Conservation (phyloP, 257 asterid genomes). For the Apocynum venetum region DNA sequence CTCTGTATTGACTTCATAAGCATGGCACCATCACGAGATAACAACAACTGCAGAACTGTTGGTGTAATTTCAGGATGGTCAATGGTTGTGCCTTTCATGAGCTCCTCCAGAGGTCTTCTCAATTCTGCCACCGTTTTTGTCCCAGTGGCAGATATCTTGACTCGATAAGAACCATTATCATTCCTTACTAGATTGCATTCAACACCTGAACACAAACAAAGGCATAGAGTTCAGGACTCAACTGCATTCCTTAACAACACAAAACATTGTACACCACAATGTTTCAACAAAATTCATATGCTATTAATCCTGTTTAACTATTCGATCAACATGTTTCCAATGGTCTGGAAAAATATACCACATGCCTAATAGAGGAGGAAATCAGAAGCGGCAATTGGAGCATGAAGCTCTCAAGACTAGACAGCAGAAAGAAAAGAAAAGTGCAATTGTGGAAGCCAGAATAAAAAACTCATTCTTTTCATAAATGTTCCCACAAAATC, state of each 20-base stretch:
- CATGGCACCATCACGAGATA: constrained; percentile 62
- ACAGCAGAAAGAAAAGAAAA: background rate
- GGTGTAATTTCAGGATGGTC: constrained; percentile 60
- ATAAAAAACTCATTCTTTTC: too few species aligned
- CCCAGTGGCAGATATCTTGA: constrained; percentile 75
- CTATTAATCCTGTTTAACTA: background rate
- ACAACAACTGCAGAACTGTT: constrained; percentile 57
- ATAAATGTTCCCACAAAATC: background rate
- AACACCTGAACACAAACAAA: constrained; percentile 43
- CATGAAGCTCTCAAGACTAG: background rate
- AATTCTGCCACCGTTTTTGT: constrained; percentile 73
- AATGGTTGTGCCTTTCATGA: constrained; percentile 64
- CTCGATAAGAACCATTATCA: constrained; percentile 59
- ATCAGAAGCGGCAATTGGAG: background rate
- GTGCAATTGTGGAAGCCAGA: too few species aligned
- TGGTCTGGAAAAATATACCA: too few species aligned
- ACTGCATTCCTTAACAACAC: background rate
- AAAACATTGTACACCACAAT: background rate
- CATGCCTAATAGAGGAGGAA: background rate
- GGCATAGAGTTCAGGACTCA: constrained; percentile 5
- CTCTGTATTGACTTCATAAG: constrained; percentile 55
- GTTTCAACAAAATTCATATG: background rate
- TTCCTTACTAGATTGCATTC: constrained; percentile 52
- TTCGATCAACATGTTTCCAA: background rate
- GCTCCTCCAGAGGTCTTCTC: constrained; percentile 62